Evolutionary conservation across 2,329 filamentous ascomycete species (phyloP).

Genomic region (Colletotrichum somersetense): DNA sequence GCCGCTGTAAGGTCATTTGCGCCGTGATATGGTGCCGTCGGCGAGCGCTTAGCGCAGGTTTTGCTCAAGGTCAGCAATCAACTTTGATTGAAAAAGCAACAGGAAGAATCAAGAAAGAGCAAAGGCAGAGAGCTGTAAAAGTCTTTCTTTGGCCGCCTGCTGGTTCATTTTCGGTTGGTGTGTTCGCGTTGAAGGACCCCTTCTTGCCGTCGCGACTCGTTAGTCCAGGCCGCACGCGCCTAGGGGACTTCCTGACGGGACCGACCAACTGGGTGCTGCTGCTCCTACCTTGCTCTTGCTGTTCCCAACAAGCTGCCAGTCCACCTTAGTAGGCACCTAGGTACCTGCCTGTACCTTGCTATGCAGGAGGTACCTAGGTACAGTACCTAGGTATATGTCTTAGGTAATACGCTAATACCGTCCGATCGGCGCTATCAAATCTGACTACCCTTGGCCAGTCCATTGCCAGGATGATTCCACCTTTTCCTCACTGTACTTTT

Average conservation of each 20-base stretch:
- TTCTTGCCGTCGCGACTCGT: slow-evolving; percentile 22
- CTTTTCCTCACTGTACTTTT: not conserved
- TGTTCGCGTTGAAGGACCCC: not conserved
- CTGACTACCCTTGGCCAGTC: not conserved
- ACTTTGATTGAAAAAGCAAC: not conserved
- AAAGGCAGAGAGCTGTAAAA: slow-evolving; percentile 15
- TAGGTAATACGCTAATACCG: slow-evolving; percentile 16
- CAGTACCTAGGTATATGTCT: no score
- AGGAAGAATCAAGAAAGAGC: slow-evolving; percentile 21
- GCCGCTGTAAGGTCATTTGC: slow-evolving; percentile 22
- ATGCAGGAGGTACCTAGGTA: no score
- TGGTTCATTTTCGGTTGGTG: slow-evolving; percentile 4
- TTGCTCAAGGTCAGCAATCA: not conserved
- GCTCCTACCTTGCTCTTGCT: slow-evolving; percentile 24
- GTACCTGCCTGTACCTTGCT: no score
- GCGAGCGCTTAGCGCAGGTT: slow-evolving; percentile 7
- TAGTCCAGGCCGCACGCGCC: slow-evolving; percentile 19
- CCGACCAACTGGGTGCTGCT: not conserved
- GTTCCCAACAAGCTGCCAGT: not conserved
- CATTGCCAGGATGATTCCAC: not conserved
- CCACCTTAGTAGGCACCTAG: slow-evolving; percentile 22
- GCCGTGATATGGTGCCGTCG: not conserved
- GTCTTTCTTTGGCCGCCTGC: not conserved
- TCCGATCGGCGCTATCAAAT: slow-evolving; percentile 33
- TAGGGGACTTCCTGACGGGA: slow-evolving; percentile 18